Evolutionary conservation across 75 land plant genomes (phyloP), one percentile per base, ranked within the genome.

Genomic region (Picea glauca): DNA sequence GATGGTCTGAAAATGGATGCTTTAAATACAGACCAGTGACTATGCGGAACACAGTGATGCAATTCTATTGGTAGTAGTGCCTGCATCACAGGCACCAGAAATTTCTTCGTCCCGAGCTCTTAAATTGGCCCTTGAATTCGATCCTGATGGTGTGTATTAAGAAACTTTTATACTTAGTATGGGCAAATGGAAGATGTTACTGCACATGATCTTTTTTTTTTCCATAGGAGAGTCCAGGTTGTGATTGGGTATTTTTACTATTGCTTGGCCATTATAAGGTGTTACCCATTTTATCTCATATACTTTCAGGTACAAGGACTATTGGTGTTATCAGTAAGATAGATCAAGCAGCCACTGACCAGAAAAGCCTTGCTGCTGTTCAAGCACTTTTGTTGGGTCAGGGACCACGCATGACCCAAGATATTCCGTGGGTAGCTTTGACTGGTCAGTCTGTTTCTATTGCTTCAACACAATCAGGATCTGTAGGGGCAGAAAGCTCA

Each of bases 401-500:
- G 68, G 99, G 99, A 18, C 99, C 99, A 46, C 87, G 90, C 38
- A 85, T 75, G 13, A 85, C 98, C 64, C 59, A 82, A 62, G 98
- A 98, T 63, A 84, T 95, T 65, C 90, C 96, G 23, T 98, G 98
- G 98, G 94, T 98, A 80, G 99, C 99, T 66, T 85, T 98, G 76
- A 98, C 95, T 84, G 99, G 99, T 65, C 99, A 98, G 60, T 95
- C 99, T 62, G 98, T 95, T 63, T 88, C 99, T 38, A 95, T 98
- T 82, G 99, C 98, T 54, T 86, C 96, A 32, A 90, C 94, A 57
- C 98, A 93, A 46, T 87, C 98, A 82, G 92, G 96, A 13, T 83
- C 87, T 78, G 89, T 79, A 74, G 93, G 96, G 3, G 82, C 90
- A 30, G 99, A 98, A 60, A 98, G 80, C 60, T 95, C 99, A 0